Evolutionary conservation across 805 yeast genomes (phyloP), one percentile per base, ranked within the genome.

Genomic region (Isabelozyma heimii): DNA sequence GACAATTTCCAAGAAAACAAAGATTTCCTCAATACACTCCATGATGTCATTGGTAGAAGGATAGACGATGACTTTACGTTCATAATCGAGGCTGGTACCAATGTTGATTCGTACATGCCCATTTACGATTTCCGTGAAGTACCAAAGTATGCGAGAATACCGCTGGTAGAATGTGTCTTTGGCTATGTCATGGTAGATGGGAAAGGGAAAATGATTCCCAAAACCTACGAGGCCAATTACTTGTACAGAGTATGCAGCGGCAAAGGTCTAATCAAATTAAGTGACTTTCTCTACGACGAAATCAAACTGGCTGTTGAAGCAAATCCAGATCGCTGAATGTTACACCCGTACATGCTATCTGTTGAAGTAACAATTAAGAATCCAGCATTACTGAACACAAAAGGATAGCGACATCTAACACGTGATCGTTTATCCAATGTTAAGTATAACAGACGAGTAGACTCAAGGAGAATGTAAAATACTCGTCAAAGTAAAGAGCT

Each of bases 71-170:
- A 84, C 60, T 77, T 79, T 53, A 61, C 82, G 1, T 84, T 77
- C 57, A 71, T 75, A 26, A 62, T 82, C 59, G 88, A 83, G 50
- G 82, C 87, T 0, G 72, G 80, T 4, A 73, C 74, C 37, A 79
- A 78, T 53, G 79, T 79, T 12, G 70, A 70, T 16, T 67, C 77
- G 0, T 83, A 68, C 62, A 80, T 86, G 85, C 89, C 91, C 7
- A 79, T 89, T 41, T 85, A 80, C 55, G 96, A 88, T 61, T 73
- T 84, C 52, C 73, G 94, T 50, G 80, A 76, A 43, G 75, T 81
- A 1, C 90, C 92, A 1, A 69, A 77, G 17, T 81, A 78, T 51
- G 85, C 85, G 33, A 73, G 94, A 54, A 79, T 77, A 12, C 89
- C 92, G 1, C 87, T 84, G 16, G 78, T 85, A 8, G 89, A 85